phyloP scores from a whole-genome alignment of 306 rosid species.

The Vigna hirtella region DNA sequence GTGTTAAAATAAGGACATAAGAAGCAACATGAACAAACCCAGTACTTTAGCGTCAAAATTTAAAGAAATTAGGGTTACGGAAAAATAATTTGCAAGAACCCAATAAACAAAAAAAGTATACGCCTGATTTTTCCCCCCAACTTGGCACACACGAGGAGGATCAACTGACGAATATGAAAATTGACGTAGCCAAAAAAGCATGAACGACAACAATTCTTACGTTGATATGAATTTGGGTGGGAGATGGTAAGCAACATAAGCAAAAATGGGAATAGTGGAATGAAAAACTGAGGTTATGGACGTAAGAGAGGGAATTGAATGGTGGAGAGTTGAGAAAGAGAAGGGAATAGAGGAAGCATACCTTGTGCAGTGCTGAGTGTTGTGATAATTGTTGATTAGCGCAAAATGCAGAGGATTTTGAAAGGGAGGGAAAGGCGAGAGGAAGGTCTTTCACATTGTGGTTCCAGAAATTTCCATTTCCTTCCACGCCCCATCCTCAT shows the following conservation, averaged over 20 bases:
- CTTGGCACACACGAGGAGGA: slow-evolving; percentile 1
- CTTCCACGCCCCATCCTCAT: background rate
- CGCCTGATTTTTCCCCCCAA: background rate
- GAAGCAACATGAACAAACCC: background rate
- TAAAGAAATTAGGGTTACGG: background rate
- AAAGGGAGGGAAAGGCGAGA: background rate
- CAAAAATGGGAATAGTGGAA: background rate
- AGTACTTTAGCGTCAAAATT: background rate
- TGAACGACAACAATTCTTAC: background rate
- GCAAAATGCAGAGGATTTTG: background rate
- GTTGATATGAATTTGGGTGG: background rate
- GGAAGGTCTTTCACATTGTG: background rate
- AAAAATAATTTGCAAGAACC: background rate
- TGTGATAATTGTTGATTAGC: background rate
- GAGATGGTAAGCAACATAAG: background rate
- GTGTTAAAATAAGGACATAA: background rate
- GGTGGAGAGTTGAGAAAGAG: background rate
- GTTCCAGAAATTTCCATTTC: slow-evolving; percentile 46
- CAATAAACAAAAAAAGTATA: background rate
- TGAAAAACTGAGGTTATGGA: background rate
- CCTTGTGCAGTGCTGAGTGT: background rate
- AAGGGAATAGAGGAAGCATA: background rate
- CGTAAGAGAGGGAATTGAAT: background rate
- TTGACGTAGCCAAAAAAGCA: background rate
- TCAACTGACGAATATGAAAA: background rate